Base-by-base conservation (phyloP, 2,329 filamentous ascomycete species). In the Ophiostoma quercus region DNA sequence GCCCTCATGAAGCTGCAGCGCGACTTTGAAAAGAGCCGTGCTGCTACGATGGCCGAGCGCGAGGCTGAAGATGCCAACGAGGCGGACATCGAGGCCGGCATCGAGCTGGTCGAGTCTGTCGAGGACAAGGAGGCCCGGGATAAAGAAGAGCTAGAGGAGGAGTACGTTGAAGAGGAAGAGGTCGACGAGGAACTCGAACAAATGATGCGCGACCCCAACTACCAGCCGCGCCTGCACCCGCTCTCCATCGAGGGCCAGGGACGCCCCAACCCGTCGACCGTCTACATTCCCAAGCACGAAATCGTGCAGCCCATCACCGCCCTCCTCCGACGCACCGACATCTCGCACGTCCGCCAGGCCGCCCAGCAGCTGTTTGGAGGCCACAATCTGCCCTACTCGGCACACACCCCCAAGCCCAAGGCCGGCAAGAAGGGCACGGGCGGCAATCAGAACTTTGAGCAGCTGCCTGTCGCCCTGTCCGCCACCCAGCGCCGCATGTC, bases 331-430 rank as follows among this genome's bases (percentile, higher is more conserved):
- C 82, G 89, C 69, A 86, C 88, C 69, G 86, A 92, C 70, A 86
- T 88, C 62, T 90, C 88, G 70, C 95, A 99, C 76, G 82, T 98
- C 41, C 83, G 84, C 43, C 85, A 90, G 70, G 85, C 90, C 1
- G 91, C 94, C 0, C 87, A 92, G 74, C 85, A 83, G 62, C 84
- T 87, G 0, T 94, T 97, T 77, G 94, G 94, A 62, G 94, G 94
- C 0, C 79, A 80, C 3, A 87, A 88, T 0, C 81, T 98, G 19
- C 94, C 94, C 2, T 84, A 90, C 76, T 96, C 92, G 1, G 88
- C 91, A 0, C 85, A 88, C 1, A 94, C 91, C 2, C 89, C 91
- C 0, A 41, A 47, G 22, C 65, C 65, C 37, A 66, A 66, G 37
- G 39, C 39, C n/a, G 65, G 65, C 65, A 66, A 43, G 39, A 43